Percentiles rank a stretch among this genome's conserved stretches.
These are phyloP conservation scores for Cladosporium sphaerospermum DNA, from an alignment of 2,329 filamentous ascomycete species.

Conservation along the genomic window DNA sequence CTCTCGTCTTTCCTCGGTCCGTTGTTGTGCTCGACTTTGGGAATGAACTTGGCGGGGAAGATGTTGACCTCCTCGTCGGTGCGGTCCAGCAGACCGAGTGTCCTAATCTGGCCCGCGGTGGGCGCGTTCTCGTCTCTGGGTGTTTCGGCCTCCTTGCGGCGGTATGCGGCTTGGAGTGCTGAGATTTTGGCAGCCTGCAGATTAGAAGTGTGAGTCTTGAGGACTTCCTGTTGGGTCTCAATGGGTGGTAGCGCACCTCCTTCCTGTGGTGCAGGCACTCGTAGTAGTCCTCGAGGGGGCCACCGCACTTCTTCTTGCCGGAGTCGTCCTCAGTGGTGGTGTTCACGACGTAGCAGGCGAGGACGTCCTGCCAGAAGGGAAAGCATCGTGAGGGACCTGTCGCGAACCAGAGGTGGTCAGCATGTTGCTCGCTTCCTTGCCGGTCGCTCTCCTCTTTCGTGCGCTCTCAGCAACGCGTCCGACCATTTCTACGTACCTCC, in stretches of 20 bases:
- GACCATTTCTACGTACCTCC: constrained; percentile 56
- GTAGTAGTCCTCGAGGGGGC: constrained; percentile 91
- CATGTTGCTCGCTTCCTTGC: neutral
- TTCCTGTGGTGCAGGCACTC: constrained; percentile 99
- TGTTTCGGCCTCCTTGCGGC: constrained; percentile 68
- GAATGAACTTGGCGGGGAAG: constrained; percentile 39
- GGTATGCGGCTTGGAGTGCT: constrained; percentile 76
- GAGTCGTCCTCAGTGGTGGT: constrained; percentile 69
- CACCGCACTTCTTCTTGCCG: constrained; percentile 81
- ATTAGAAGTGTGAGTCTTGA: neutral
- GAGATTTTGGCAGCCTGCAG: constrained; percentile 67
- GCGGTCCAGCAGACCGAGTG: constrained; percentile 68
- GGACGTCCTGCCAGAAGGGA: constrained; percentile 98
- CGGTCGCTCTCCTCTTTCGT: neutral
- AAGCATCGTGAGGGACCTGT: constrained; percentile 77
- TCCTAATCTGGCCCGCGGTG: constrained; percentile 79
- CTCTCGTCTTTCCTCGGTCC: constrained; percentile 4
- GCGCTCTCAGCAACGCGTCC: neutral
- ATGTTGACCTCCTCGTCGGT: constrained; percentile 68
- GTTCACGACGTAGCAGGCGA: constrained; percentile 97
- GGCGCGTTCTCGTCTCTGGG: constrained; percentile 69
- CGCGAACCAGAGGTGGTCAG: constrained; percentile 12
- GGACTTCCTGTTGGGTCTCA: neutral
- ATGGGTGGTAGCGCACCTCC: constrained; percentile 60
- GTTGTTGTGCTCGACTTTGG: constrained; percentile 21